Base-by-base conservation (phyloP, 495 filamentous ascomycete genomes). In the Podospora bellae-mahoneyi region DNA sequence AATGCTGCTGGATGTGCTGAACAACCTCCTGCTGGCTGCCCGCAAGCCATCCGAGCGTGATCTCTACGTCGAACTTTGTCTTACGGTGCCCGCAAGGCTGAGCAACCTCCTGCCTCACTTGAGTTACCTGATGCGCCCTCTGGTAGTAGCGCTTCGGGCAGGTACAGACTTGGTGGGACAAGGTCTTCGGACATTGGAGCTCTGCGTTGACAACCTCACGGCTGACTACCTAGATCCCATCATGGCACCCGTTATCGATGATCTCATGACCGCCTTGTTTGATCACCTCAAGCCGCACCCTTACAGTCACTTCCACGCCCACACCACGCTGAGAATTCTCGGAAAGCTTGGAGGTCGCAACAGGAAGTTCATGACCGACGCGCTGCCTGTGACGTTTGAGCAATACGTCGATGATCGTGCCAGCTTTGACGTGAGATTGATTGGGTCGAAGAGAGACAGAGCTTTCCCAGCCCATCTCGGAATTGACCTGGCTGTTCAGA, bases 241-340 rank as follows among this genome's bases (percentile, higher is more conserved):
- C 66, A 99, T 99, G 95, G 92, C 93, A 5, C 96, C 96, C 2
- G 95, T 97, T 58, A 97, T 99, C 78, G 95, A 98, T 72, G 96
- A 99, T 69, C 80, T 99, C 64, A 98, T 98, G 94, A 92, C 92
- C 56, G 94, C 93, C 4, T 84, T 99, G 7, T 98, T 94, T 86
- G 92, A 97, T 67, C 96, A 98, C 75, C 84, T 99, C 39, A 90
- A 89, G 68, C 96, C 96, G 3, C 88, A 91, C 64, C 94, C 95
- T 0, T 97, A 98, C 75, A 96, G 91, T 72, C 96, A 99, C 73
- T 96, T 97, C 75, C 93, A 97, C 76, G 89, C 96, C 1, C 96
- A 99, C 74, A 98, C 95, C 0, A 98, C 96, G 0, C 96, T 98
- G 87, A 84, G 96, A n/a, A 99, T 99, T 64, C 84, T 99, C 3